Conservation (phyloP, 2,329 filamentous ascomycete genomes). For the Clonostachys chloroleuca region DNA sequence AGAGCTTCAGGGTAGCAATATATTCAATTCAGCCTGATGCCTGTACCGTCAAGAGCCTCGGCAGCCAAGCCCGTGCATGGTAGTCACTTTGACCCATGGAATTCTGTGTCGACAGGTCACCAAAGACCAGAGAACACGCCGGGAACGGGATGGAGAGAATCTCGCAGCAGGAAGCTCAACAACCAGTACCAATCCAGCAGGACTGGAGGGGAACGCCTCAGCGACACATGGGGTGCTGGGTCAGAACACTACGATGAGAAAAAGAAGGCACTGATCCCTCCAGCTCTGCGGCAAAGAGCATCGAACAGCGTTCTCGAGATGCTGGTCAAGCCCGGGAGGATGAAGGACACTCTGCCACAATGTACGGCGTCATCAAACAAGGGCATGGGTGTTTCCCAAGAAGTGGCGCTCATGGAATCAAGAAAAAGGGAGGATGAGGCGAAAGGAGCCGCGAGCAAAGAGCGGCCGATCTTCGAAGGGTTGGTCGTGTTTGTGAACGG, state of each 20-base stretch:
- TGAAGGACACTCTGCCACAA: slow-evolving; percentile 15
- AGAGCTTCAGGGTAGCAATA: neutral
- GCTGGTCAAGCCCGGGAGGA: slow-evolving; percentile 40
- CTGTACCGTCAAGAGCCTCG: slow-evolving; percentile 8
- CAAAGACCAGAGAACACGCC: slow-evolving; percentile 68
- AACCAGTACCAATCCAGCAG: slow-evolving; percentile 60
- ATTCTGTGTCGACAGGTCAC: slow-evolving; percentile 72
- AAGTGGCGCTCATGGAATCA: slow-evolving; percentile 15
- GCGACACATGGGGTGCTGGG: slow-evolving; percentile 62
- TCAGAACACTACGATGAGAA: slow-evolving; percentile 49
- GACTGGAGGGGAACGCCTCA: slow-evolving; percentile 55
- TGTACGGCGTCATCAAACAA: neutral
- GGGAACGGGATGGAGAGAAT: slow-evolving; percentile 65
- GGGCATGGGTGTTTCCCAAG: slow-evolving; percentile 4
- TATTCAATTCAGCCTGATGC: neutral
- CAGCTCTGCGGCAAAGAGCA: slow-evolving; percentile 30
- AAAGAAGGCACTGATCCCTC: slow-evolving; percentile 35
- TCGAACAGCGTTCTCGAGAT: slow-evolving; percentile 47
- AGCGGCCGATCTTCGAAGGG: slow-evolving; percentile 57
- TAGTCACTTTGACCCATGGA: slow-evolving; percentile 62
- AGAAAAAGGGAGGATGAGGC: slow-evolving; percentile 45
- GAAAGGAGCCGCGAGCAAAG: slow-evolving; percentile 26
- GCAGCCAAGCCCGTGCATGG: slow-evolving; percentile 35
- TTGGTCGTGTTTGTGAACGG: slow-evolving; percentile 84
- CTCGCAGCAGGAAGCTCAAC: slow-evolving; percentile 63